Evolutionary conservation across 768 basidiomycete genomes (phyloP).

Genomic region (Termitomyces sp.): DNA sequence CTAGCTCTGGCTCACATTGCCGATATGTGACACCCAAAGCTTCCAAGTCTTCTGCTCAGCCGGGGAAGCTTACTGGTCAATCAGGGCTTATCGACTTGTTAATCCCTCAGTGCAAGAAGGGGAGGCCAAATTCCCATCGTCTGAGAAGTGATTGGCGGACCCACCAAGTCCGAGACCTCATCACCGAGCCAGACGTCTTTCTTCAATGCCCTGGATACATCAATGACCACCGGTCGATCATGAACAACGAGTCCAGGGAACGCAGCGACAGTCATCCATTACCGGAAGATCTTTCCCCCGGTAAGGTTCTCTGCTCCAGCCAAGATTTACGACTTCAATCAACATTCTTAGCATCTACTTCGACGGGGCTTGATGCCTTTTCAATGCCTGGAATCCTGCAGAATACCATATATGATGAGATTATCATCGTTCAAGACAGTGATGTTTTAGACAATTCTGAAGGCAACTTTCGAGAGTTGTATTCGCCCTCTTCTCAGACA

Average conservation of each 20-base stretch:
- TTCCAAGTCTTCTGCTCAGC: not conserved
- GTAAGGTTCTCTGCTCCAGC: not conserved
- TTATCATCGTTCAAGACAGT: conserved; percentile 3
- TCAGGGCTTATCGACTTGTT: conserved; percentile 5
- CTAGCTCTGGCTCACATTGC: not conserved
- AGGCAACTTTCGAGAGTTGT: not conserved
- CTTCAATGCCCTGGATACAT: conserved; percentile 1
- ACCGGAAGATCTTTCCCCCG: not conserved
- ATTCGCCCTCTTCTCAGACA: not conserved
- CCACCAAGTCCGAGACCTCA: conserved; percentile 1
- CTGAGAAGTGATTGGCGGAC: conserved; percentile 4
- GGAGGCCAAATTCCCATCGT: not conserved
- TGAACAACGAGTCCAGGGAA: not conserved
- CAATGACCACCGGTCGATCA: not conserved
- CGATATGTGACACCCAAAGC: not conserved
- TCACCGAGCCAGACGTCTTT: not conserved
- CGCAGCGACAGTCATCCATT: not conserved
- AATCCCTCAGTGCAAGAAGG: conserved; percentile 7
- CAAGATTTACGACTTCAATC: not conserved
- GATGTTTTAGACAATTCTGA: not conserved
- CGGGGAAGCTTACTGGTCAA: not conserved
- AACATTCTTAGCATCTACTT: not conserved
- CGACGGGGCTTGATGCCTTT: not conserved
- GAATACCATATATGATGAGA: conserved; percentile 1
- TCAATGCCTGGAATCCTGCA: not conserved